Evolutionary conservation across 768 basidiomycete species (phyloP), one percentile per base, ranked within the genome.

Genomic region (Paxillus rubicundulus): DNA sequence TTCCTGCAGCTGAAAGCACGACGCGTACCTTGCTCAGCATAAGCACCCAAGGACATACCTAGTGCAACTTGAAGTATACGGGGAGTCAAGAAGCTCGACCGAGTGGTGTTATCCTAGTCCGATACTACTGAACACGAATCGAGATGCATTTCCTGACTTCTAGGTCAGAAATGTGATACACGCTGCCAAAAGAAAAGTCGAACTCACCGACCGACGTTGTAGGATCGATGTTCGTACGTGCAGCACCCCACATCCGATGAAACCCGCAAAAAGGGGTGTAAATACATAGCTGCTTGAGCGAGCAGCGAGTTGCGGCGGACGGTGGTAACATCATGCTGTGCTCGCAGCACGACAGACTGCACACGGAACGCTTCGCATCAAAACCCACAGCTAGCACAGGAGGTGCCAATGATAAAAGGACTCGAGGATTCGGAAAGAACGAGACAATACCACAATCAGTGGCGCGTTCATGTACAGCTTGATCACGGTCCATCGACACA

Each of bases 81-180:
- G 55, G n/a, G 24, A 47, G 34, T 62, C 57, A 36, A 64, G 54
- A 4, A 62, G 33, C 12, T 62, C 64, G 6, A 60, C 17, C 4
- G 63, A 33, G 38, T 56, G 62, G 9, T 70, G 58, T 3, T 75
- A 58, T 17, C 77, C 79, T 61, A 84, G 83, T 9, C 72, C 72
- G 51, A 84, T 73, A 50, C 83, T 82, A 60, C 84, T 83, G 56
- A 86, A 84, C 53, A 86, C 73, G 53, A 86, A 77, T 61, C 86
- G 84, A 4, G 82, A 79, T 17, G 81, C 81, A 34, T 61, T 66
- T 14, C 66, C 70, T 74, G 47, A 13, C 41, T 18, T 10, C 16
- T 24, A 37, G 30, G 17, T 55, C 38, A 48, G 47, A 17, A 45
- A 51, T 10, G 21, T 1, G 39, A 21, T n/a, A 24, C 10, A 30